Conservation (phyloP, 2,329 filamentous ascomycete genomes). For the Diplodia intermedia region DNA sequence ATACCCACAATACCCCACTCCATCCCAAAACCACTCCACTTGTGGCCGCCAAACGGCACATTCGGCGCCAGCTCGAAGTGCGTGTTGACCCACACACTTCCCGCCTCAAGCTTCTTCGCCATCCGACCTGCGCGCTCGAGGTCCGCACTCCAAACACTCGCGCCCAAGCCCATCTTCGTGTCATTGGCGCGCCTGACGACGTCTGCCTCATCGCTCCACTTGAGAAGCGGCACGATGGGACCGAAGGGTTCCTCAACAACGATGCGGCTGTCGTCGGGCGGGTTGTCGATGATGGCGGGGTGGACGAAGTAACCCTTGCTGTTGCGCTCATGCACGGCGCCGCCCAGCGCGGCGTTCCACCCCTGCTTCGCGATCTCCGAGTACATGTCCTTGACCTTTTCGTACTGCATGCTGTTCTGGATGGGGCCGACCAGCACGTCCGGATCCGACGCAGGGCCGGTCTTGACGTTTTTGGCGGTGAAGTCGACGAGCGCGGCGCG, state of each 20-base stretch:
- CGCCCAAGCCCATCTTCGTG: constrained; percentile 60
- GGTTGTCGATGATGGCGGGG: constrained; percentile 66
- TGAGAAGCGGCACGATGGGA: constrained; percentile 68
- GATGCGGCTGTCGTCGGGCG: constrained; percentile 61
- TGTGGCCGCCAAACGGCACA: constrained; percentile 67
- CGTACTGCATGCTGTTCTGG: constrained; percentile 70
- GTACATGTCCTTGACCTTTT: constrained; percentile 64
- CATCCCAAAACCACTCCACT: constrained; percentile 66
- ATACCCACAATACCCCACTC: constrained; percentile 67
- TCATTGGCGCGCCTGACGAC: constrained; percentile 57
- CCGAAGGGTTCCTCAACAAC: constrained; percentile 67
- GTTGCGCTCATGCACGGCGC: constrained; percentile 44
- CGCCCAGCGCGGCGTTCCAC: constrained; percentile 60
- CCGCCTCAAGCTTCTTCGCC: constrained; percentile 55
- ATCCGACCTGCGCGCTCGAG: constrained; percentile 54
- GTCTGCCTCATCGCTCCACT: constrained; percentile 64
- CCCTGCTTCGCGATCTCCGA: constrained; percentile 62
- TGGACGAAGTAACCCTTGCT: constrained; percentile 63
- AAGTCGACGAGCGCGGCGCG: constrained; percentile 55
- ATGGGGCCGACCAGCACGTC: constrained; percentile 64
- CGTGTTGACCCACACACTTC: constrained; percentile 61
- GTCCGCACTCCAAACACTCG: constrained; percentile 61
- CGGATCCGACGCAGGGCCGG: constrained; percentile 49
- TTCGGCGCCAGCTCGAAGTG: constrained; percentile 44
- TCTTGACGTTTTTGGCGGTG: constrained; percentile 49